Base-by-base conservation (phyloP, 495 filamentous ascomycete species). In the Articulospora tetracladia region DNA sequence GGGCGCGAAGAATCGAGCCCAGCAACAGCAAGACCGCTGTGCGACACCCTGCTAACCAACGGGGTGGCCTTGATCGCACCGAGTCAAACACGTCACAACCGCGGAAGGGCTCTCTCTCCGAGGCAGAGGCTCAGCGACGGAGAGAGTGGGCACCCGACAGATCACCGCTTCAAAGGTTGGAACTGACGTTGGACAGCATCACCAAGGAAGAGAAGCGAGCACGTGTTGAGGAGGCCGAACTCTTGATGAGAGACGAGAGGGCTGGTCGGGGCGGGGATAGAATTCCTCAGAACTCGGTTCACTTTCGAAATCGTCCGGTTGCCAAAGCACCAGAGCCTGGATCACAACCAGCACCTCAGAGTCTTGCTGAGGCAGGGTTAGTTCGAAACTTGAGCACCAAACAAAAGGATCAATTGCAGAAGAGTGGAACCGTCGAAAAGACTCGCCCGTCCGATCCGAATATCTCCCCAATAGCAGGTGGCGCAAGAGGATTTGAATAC, bases 121-220 rank as follows among this genome's bases (percentile, higher is more conserved):
- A 55, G 19, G 52, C 36, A 1, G 58, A 55, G 15, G 50, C 39
- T 55, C 51, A 34, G 19, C 50, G 52, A 60, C 32, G 51, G 20
- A 80, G 73, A 75, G 73, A 76, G 66, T 90, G 85, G 74, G 88
- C 91, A 55, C 80, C 84, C 23, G 87, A 92, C 68, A 84, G 90
- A 53, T 97, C 93, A 51, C 94, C 94, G 30, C 76, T 98, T 23
- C 94, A 98, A 70, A 92, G 86, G 71, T 83, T 98, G 55, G 94
- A 97, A 74, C 83, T 88, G 39, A 92, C 91, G 54, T 77, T 97
- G 58, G 86, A 84, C 70, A 90, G 89, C 70, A 92, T 96, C 65
- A 95, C 86, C 70, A 96, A 96, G 70, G 91, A 95, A 66, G 92
- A 96, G 68, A 96, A 91, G 69, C 81, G 89, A 59, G 89, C 89